Evolutionary conservation across 306 rosid species (phyloP).

Genomic region (Citrullus mucosospermus): DNA sequence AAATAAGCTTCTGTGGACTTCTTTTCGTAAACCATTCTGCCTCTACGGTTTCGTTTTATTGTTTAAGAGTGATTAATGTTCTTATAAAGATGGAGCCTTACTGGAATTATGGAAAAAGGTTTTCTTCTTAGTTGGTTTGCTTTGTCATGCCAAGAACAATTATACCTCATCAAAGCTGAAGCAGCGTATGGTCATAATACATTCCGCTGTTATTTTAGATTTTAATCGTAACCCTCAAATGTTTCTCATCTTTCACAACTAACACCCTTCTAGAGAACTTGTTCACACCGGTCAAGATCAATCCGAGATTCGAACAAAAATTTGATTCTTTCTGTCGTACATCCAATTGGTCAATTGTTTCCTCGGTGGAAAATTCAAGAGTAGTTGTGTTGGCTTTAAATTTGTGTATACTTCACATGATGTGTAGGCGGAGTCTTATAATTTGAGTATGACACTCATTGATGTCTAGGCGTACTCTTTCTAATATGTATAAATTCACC

Average conservation of each 20-base stretch:
- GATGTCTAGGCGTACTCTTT: neutral
- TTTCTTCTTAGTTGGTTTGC: neutral
- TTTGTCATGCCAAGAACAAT: neutral
- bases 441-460: neutral
- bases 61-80: neutral
- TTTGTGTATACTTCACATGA: neutral
- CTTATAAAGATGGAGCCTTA: neutral
- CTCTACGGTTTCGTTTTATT: neutral
- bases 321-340: no score
- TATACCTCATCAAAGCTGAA: neutral
- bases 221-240: neutral
- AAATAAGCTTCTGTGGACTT: no score
- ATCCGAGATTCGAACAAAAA: no score
- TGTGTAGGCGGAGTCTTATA: neutral
- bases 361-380: neutral
- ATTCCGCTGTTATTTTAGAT: neutral
- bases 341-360: no score
- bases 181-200: neutral
- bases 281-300: no score
- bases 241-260: no score
- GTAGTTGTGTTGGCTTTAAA: neutral
- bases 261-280: no score
- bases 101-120: neutral
- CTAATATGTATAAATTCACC: neutral
- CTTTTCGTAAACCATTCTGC: no score